Evolutionary conservation across 495 filamentous ascomycete species (phyloP).

Genomic region (Xylaria acuta): DNA sequence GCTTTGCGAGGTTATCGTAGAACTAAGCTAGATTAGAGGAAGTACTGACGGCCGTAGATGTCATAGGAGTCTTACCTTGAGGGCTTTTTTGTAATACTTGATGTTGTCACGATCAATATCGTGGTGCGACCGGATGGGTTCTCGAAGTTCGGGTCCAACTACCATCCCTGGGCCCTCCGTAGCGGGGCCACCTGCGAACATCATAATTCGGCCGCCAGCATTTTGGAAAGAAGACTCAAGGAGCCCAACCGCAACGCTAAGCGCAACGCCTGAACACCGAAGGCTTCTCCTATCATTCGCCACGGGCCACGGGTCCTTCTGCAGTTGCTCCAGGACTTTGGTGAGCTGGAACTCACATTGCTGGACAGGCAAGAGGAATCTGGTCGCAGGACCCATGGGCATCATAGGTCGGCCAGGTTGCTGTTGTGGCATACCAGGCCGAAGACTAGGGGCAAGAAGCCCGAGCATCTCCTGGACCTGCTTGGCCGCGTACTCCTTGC

Average conservation of each 20-base stretch:
- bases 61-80: conserved; percentile 69
- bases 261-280: conserved; percentile 93
- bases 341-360: conserved; percentile 99
- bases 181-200: conserved; percentile 93
- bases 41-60: conserved; percentile 13
- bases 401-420: conserved; percentile 69
- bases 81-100: conserved; percentile 99
- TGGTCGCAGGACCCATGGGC: conserved; percentile 79
- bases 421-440: conserved; percentile 81
- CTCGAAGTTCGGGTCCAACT: conserved; percentile 94
- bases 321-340: conserved; percentile 93
- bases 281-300: conserved; percentile 91
- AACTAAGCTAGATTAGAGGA: conserved; percentile 66
- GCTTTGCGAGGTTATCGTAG: conserved; percentile 96
- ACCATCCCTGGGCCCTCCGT: conserved; percentile 98
- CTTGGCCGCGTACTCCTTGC: conserved; percentile 95
- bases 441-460: conserved; percentile 67
- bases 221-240: conserved; percentile 96
- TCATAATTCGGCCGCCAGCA: conserved; percentile 93
- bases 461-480: conserved; percentile 99
- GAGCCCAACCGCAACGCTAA: conserved; percentile 92
- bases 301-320: conserved; percentile 98
- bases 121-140: conserved; percentile 97
- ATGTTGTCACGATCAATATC: conserved; percentile 99
- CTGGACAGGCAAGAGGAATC: conserved; percentile 93